phyloP scores from a whole-genome alignment of 2,329 filamentous ascomycete genomes.

The Aspergillus pseudoterreus region DNA sequence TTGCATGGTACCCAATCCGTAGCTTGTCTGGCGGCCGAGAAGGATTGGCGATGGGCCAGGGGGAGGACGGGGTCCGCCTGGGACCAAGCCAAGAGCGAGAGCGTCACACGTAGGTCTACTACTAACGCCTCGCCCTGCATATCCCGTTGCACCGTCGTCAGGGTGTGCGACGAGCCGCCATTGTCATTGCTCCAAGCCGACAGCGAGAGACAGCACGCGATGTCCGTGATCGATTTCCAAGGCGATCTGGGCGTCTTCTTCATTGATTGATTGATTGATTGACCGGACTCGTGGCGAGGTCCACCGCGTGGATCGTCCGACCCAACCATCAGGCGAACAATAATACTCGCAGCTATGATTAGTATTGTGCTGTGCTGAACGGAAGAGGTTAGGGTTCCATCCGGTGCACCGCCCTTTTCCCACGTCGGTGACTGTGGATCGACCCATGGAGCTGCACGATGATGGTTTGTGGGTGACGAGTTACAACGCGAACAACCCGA shows the following conservation, averaged over 20 bases:
- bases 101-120: background rate
- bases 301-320: background rate
- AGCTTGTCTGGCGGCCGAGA: conserved; percentile 2
- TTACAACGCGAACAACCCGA: no score
- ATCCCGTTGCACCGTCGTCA: background rate
- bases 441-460: background rate
- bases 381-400: background rate
- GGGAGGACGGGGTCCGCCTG: background rate
- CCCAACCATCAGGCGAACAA: background rate
- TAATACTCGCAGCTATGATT: background rate
- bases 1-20: conserved; percentile 14
- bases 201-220: background rate
- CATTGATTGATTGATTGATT: background rate
- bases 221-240: background rate
- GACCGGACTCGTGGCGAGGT: background rate
- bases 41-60: background rate
- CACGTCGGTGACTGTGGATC: background rate
- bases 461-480: background rate
- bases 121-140: background rate
- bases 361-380: background rate
- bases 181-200: background rate
- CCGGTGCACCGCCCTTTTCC: background rate
- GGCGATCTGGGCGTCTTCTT: background rate
- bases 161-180: background rate
- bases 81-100: no score